Conservation (phyloP, 2,329 filamentous ascomycete species). For the Parastagonospora avenae region DNA sequence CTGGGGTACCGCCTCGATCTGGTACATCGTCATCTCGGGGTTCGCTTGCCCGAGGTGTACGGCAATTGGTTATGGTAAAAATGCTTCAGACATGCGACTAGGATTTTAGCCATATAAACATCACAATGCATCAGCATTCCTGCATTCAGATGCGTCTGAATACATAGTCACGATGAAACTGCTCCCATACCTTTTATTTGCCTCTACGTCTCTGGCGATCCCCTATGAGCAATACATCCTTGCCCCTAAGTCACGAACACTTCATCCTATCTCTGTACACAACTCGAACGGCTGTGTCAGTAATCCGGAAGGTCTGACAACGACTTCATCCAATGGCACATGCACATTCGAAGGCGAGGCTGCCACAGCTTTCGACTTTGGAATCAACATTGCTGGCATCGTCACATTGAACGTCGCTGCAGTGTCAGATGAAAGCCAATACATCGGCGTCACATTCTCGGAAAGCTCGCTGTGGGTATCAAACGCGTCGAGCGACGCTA, state of each 20-base stretch:
- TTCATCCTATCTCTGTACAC: conserved; percentile 41
- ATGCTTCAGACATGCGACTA: not conserved
- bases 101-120: too few species aligned
- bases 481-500: conserved; percentile 53
- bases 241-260: conserved; percentile 45
- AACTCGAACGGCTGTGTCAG: conserved; percentile 48
- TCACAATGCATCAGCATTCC: too few species aligned
- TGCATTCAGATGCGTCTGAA: too few species aligned
- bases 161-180: not conserved
- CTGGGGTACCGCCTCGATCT: conserved; percentile 3
- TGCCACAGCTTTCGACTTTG: conserved; percentile 50
- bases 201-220: conserved; percentile 8
- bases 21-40: conserved; percentile 15
- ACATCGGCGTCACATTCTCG: conserved; percentile 51
- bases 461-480: conserved; percentile 57
- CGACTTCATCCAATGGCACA: conserved; percentile 26
- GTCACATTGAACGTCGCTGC: conserved; percentile 44
- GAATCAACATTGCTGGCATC: conserved; percentile 50
- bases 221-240: conserved; percentile 51
- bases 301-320: conserved; percentile 39
- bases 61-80: not conserved
- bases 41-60: conserved; percentile 5
- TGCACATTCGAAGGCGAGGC: conserved; percentile 44
- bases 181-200: not conserved
- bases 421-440: conserved; percentile 42